These are phyloP conservation scores for Mucor lusitanicus DNA, from an alignment of 371 early-diverging fungal genomes.

Conservation along the genomic window DNA sequence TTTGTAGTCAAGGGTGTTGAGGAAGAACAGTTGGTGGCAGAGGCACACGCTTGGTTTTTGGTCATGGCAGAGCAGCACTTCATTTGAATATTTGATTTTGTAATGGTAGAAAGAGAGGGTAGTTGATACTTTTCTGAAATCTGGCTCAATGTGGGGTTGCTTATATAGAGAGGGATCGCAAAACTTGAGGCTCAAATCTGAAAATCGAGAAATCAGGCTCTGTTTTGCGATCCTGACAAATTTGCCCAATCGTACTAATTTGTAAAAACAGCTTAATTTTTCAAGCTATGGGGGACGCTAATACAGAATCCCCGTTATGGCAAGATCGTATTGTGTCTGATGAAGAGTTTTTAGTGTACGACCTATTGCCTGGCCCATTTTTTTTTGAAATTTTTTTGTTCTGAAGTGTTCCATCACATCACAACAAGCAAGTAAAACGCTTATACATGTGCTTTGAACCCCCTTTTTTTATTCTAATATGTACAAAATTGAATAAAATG, in stretches of 20 bases:
- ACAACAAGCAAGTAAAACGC: background rate
- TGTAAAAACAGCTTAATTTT: background rate
- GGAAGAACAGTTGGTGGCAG: background rate
- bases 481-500: background rate
- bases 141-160: background rate
- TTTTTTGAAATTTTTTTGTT: background rate
- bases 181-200: background rate
- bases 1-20: background rate
- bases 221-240: background rate
- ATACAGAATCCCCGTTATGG: background rate
- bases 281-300: background rate
- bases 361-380: background rate
- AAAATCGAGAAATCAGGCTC: background rate
- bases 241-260: background rate
- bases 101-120: background rate
- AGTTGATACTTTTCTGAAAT: background rate
- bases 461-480: background rate
- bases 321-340: background rate
- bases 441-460: background rate
- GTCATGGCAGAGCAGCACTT: background rate
- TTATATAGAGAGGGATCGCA: background rate
- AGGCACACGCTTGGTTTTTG: background rate
- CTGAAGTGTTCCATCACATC: background rate
- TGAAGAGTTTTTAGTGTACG: background rate
- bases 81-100: background rate